Percentiles rank a stretch among this genome's conserved stretches.
Conservation (phyloP, 179 eudicot species). For the Kewa caespitosa region DNA sequence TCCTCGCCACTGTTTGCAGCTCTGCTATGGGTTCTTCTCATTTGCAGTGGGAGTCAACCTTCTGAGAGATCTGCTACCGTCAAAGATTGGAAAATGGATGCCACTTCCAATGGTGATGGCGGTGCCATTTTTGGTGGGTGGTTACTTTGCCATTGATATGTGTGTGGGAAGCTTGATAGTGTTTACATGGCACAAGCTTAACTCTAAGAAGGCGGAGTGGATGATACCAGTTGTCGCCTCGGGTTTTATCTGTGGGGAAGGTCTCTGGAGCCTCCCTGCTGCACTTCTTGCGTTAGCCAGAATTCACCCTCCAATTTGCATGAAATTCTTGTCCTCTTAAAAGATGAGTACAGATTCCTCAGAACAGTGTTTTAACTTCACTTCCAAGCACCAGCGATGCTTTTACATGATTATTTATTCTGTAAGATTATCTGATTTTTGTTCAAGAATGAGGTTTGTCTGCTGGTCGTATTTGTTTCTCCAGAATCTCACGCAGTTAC, state of each 20-base stretch:
- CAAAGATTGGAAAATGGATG: neutral
- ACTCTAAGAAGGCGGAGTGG: slow-evolving; percentile 25
- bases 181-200: slow-evolving; percentile 16
- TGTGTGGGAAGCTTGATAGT: slow-evolving; percentile 19
- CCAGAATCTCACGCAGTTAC: too few species aligned
- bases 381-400: too few species aligned
- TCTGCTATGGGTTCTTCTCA: slow-evolving; percentile 21
- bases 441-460: too few species aligned
- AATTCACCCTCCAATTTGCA: neutral
- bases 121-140: slow-evolving; percentile 55
- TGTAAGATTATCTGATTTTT: too few species aligned
- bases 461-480: too few species aligned
- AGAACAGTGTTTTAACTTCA: too few species aligned
- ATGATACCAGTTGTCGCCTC: slow-evolving; percentile 58
- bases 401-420: too few species aligned
- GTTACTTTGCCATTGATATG: slow-evolving; percentile 52
- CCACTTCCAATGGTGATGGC: slow-evolving; percentile 68
- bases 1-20: neutral
- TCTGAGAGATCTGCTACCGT: neutral
- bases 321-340: slow-evolving; percentile 9
- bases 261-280: slow-evolving; percentile 39
- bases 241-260: slow-evolving; percentile 69
- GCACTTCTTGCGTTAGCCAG: neutral
- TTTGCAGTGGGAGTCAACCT: neutral
- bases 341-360: too few species aligned